Percentiles rank a stretch among this genome's conserved stretches.
phyloP scores from a whole-genome alignment of 2,329 filamentous ascomycete genomes.

The Dothiorella sarmentorum region DNA sequence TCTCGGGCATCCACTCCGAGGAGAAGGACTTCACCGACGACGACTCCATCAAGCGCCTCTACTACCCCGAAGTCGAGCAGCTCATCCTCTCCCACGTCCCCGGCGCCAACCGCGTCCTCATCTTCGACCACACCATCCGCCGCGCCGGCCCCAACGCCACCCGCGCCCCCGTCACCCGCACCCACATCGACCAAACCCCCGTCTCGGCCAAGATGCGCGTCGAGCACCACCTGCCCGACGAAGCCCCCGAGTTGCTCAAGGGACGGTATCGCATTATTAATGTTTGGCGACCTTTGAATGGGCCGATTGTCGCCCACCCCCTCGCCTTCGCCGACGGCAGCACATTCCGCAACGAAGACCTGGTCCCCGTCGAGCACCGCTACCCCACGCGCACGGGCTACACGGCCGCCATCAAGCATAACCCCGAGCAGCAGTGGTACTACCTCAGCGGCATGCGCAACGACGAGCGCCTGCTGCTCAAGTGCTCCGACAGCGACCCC shows the following conservation, averaged over 20 bases:
- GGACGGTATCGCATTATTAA: constrained; percentile 81
- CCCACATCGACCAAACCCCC: constrained; percentile 81
- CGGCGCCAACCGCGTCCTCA: constrained; percentile 61
- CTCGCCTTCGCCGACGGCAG: constrained; percentile 56
- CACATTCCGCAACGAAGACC: constrained; percentile 57
- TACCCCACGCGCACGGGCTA: constrained; percentile 70
- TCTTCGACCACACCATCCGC: constrained; percentile 91
- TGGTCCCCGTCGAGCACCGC: constrained; percentile 70
- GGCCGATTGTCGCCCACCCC: constrained; percentile 54
- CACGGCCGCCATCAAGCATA: constrained; percentile 66
- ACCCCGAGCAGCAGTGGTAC: constrained; percentile 66
- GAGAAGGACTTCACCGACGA: constrained; percentile 63
- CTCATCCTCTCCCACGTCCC: constrained; percentile 66
- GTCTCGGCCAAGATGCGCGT: constrained; percentile 65
- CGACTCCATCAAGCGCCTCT: constrained; percentile 63
- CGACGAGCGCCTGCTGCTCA: constrained; percentile 68
- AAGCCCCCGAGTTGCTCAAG: constrained; percentile 61
- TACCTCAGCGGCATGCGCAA: constrained; percentile 77
- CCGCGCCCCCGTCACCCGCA: constrained; percentile 67
- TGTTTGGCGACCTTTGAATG: constrained; percentile 70
- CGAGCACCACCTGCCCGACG: constrained; percentile 56
- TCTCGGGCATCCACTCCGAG: constrained; percentile 56
- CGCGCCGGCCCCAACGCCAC: constrained; percentile 55
- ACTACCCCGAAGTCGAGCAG: constrained; percentile 81
- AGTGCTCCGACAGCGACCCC: constrained; percentile 70